Percentiles rank a stretch among this genome's conserved stretches.
These are phyloP conservation scores for Quercus glauca DNA, from an alignment of 306 rosid species.

Conservation along the genomic window DNA sequence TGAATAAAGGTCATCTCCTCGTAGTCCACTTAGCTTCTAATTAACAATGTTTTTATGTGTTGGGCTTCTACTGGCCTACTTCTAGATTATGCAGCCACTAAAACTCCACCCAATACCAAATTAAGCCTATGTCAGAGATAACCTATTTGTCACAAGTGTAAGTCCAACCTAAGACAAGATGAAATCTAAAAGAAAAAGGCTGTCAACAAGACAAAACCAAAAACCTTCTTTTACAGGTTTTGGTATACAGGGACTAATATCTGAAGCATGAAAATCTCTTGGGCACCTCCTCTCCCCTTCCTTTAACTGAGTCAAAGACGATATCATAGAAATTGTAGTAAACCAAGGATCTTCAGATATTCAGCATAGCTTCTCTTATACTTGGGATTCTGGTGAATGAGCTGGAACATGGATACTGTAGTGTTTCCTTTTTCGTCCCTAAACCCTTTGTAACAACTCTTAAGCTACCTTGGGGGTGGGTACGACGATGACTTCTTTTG, in stretches of 20 bases:
- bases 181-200: background rate
- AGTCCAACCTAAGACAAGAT: background rate
- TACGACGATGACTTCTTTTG: background rate
- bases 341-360: background rate
- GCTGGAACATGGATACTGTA: background rate
- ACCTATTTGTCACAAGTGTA: background rate
- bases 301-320: background rate
- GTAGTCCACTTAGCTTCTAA: background rate
- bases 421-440: background rate
- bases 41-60: background rate
- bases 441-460: background rate
- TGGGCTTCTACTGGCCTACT: background rate
- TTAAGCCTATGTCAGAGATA: background rate
- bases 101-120: background rate
- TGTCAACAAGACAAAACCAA: background rate
- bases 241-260: background rate
- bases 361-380: background rate
- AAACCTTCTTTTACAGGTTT: background rate
- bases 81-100: background rate
- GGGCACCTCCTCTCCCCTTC: background rate
- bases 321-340: background rate
- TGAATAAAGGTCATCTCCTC: background rate
- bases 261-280: background rate
- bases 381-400: background rate
- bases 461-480: background rate